A percentile compares a stretch with the other conserved stretches of the same genome.
phyloP scores from a whole-genome alignment of 2,329 filamentous ascomycete genomes.

The Ophiocordyceps camponoti-floridani region DNA sequence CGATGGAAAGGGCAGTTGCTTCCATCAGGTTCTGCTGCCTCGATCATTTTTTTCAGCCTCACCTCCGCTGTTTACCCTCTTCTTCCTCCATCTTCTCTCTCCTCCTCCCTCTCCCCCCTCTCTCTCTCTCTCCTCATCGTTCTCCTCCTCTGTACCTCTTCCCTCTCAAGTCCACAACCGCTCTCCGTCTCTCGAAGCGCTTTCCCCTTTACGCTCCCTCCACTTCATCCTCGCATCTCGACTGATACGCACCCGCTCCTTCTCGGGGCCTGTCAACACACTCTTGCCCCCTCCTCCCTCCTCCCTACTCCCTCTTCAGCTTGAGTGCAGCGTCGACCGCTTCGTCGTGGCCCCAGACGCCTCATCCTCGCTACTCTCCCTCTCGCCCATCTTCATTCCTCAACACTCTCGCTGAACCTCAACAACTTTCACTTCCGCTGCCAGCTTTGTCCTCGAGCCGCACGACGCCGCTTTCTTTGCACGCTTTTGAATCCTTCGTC shows the following conservation, averaged over 20 bases:
- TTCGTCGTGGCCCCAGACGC: no score
- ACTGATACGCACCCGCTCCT: neutral
- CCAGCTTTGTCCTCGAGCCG: neutral
- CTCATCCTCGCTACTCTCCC: neutral
- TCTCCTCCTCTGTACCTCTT: neutral
- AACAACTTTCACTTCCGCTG: neutral
- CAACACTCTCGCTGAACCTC: neutral
- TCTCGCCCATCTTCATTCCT: neutral
- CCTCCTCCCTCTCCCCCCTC: neutral
- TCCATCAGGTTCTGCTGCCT: no score
- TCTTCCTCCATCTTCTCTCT: neutral
- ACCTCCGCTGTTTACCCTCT: neutral
- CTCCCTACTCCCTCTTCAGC: neutral
- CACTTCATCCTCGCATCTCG: neutral
- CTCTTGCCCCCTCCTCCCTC: neutral
- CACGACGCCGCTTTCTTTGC: neutral
- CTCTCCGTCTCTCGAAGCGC: neutral
- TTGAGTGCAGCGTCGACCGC: neutral
- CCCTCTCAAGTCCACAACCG: neutral
- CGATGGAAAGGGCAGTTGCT: no score
- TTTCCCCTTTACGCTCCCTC: neutral
- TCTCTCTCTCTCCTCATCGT: neutral
- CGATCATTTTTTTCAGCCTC: no score
- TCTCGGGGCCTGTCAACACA: neutral
- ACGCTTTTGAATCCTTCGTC: slow-evolving; percentile 1